A percentile compares a stretch with the other conserved stretches of the same genome.
phyloP scores from a whole-genome alignment of 139 green algal genomes.

The Chlorella vulgaris region DNA sequence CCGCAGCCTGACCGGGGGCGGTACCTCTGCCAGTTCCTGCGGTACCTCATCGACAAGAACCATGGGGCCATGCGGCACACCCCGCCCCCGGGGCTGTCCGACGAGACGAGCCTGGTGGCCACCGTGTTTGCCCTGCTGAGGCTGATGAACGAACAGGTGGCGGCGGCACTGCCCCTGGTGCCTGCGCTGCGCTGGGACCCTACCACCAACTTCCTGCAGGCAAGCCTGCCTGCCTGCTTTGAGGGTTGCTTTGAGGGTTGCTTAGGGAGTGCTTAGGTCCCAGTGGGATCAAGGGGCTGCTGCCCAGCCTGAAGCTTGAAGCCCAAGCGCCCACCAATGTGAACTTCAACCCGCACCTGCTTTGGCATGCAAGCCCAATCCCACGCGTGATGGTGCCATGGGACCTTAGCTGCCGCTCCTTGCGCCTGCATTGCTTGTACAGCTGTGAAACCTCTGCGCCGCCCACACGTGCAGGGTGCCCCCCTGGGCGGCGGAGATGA shows the following conservation, averaged over 20 bases:
- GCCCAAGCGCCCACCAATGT: too few species aligned
- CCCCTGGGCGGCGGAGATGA: constrained; percentile 6
- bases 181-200: constrained; percentile 16
- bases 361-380: too few species aligned
- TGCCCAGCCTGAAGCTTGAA: too few species aligned
- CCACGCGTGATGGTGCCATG: too few species aligned
- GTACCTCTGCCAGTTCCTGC: constrained; percentile 62
- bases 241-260: not conserved
- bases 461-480: constrained; percentile 17
- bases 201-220: not conserved
- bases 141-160: constrained; percentile 29
- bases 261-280: not conserved
- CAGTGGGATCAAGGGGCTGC: too few species aligned
- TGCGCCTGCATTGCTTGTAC: too few species aligned
- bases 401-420: too few species aligned
- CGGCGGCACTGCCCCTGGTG: not conserved
- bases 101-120: constrained; percentile 75
- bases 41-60: constrained; percentile 76
- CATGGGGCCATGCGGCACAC: constrained; percentile 64
- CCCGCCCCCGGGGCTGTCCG: constrained; percentile 76
- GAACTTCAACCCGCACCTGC: too few species aligned
- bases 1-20: not conserved
- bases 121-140: constrained; percentile 77
- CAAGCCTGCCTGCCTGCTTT: not conserved
- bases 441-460: too few species aligned